Percentiles rank a stretch among this genome's conserved stretches.
Evolutionary conservation across 176 grass and related monocot species (phyloP).

Genomic region (Oryza glaberrima): DNA sequence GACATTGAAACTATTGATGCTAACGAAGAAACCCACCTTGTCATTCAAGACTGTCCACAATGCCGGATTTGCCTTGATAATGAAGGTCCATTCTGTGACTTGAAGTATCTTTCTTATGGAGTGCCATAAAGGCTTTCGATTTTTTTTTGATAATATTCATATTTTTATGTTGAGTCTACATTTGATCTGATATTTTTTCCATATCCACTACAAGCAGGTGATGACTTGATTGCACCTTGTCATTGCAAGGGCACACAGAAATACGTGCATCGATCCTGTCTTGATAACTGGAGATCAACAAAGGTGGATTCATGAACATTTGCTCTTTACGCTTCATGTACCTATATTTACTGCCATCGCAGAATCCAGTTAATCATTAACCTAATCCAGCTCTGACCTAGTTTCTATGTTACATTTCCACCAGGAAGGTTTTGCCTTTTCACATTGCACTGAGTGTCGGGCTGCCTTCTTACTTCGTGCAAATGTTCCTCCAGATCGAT

Average conservation of each 20-base stretch:
- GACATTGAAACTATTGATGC: constrained; percentile 42
- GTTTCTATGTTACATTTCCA: constrained; percentile 36
- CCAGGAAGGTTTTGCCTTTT: constrained; percentile 99
- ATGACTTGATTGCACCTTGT: constrained; percentile 91
- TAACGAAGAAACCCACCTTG: constrained; percentile 56
- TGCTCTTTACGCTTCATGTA: background rate
- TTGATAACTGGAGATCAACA: constrained; percentile 98
- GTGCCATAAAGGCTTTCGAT: constrained; percentile 12
- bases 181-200: constrained; percentile 9
- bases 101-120: constrained; percentile 15
- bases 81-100: constrained; percentile 61
- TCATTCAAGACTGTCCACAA: constrained; percentile 74
- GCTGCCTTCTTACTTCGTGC: constrained; percentile 84
- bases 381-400: constrained; percentile 21
- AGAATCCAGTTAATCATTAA: constrained; percentile 1
- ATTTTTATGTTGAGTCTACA: background rate
- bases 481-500: constrained; percentile 92
- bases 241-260: constrained; percentile 95
- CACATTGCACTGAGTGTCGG: constrained; percentile 96
- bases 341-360: background rate
- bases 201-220: constrained; percentile 47
- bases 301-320: constrained; percentile 54
- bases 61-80: constrained; percentile 96
- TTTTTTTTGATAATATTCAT: constrained; percentile 15
- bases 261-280: constrained; percentile 91